These are phyloP conservation scores for Nasturtium officinale DNA, from an alignment of 345 rosid genomes.

Conservation along the genomic window DNA sequence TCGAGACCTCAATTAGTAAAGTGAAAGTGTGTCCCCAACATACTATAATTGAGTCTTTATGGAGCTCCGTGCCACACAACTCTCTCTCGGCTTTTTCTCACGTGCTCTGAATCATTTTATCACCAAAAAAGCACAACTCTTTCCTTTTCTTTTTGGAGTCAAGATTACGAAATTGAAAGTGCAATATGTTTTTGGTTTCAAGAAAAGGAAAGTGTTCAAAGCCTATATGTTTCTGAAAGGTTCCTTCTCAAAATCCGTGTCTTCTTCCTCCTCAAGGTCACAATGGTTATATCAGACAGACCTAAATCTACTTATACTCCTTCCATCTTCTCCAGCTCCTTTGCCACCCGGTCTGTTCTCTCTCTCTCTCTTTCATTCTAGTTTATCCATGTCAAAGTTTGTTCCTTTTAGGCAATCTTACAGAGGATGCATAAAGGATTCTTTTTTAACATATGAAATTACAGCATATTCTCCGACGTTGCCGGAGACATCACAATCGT, in stretches of 20 bases:
- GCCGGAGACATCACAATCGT: conserved; percentile 77
- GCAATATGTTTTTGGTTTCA: neutral
- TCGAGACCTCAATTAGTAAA: conserved; percentile 17
- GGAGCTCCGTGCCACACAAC: conserved; percentile 54
- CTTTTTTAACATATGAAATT: conserved; percentile 5
- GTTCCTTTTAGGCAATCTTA: neutral
- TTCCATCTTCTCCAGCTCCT: conserved; percentile 47
- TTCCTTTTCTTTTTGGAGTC: conserved; percentile 11
- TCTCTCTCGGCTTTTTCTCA: conserved; percentile 31
- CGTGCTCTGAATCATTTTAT: conserved; percentile 36
- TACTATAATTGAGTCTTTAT: conserved; percentile 51
- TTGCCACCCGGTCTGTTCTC: conserved; percentile 55
- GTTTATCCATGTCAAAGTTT: neutral
- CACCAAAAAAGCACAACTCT: neutral
- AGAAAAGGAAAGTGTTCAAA: conserved; percentile 26
- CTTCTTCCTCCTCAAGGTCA: conserved; percentile 17
- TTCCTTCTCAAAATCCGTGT: neutral
- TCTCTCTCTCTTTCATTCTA: conserved; percentile 8
- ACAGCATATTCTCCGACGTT: conserved; percentile 81
- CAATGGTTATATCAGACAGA: conserved; percentile 17
- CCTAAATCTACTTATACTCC: conserved; percentile 25
- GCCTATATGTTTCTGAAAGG: conserved; percentile 24
- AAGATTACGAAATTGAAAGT: conserved; percentile 29
- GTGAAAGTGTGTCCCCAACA: conserved; percentile 34
- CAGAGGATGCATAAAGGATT: neutral